Percentiles rank a stretch among this genome's conserved stretches.
Conservation (phyloP, 352 stramenopile species). For the Phytophthora palmivora region DNA sequence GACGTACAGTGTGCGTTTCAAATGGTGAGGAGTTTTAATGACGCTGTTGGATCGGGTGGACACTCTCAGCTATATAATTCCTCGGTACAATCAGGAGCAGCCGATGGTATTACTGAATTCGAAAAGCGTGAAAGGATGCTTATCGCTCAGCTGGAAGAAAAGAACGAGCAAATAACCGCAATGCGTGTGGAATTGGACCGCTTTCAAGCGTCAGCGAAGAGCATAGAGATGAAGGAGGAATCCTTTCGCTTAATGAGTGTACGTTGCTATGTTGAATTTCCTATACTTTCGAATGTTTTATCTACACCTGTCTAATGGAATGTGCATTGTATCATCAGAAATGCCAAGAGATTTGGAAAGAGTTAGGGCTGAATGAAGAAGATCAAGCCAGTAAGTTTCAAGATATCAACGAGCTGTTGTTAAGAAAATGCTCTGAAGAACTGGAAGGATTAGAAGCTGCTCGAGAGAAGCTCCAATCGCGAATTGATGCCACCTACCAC, state of each 20-base stretch:
- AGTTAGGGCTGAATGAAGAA: slow-evolving; percentile 60
- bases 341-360: slow-evolving; percentile 76
- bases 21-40: slow-evolving; percentile 45
- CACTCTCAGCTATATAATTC: slow-evolving; percentile 20
- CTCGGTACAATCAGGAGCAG: slow-evolving; percentile 24
- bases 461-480: slow-evolving; percentile 52
- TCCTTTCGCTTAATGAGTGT: slow-evolving; percentile 66
- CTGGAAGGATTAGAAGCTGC: slow-evolving; percentile 59
- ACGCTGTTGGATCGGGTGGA: slow-evolving; percentile 9
- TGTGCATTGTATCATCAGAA: slow-evolving; percentile 35
- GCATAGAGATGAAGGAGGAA: slow-evolving; percentile 64
- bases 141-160: slow-evolving; percentile 34
- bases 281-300: neutral
- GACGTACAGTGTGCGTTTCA: slow-evolving; percentile 44
- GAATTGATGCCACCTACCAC: slow-evolving; percentile 48
- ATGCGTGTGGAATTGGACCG: slow-evolving; percentile 37
- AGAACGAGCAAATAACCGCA: slow-evolving; percentile 32
- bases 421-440: slow-evolving; percentile 71
- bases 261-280: slow-evolving; percentile 21
- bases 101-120: slow-evolving; percentile 26
- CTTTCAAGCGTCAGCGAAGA: slow-evolving; percentile 48
- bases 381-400: slow-evolving; percentile 65
- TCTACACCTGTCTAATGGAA: neutral
- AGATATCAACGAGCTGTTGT: slow-evolving; percentile 62
- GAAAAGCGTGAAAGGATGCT: slow-evolving; percentile 34